These are phyloP conservation scores for Aureobasidium zeae DNA, from an alignment of 2,329 filamentous ascomycete species.

Conservation along the genomic window DNA sequence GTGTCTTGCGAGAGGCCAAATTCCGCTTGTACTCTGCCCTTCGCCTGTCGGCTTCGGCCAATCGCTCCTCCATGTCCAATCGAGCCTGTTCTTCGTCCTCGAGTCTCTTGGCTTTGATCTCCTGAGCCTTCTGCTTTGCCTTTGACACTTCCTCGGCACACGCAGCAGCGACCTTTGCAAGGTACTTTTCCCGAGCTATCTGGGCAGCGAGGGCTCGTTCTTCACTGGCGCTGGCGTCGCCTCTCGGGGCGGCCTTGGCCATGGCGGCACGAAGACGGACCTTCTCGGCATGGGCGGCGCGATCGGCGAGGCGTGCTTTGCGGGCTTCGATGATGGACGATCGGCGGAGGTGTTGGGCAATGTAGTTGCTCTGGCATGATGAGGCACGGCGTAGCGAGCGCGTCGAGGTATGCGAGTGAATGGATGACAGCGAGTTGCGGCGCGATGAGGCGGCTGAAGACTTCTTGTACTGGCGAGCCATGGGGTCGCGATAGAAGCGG, in stretches of 20 bases:
- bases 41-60: slow-evolving; percentile 66
- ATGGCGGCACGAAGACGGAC: slow-evolving; percentile 66
- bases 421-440: slow-evolving; percentile 70
- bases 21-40: slow-evolving; percentile 47
- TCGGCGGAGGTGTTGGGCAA: slow-evolving; percentile 69
- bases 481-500: slow-evolving; percentile 60
- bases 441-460: slow-evolving; percentile 70
- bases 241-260: slow-evolving; percentile 59
- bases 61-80: slow-evolving; percentile 67
- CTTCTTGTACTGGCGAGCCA: slow-evolving; percentile 59
- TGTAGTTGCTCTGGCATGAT: slow-evolving; percentile 62
- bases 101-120: slow-evolving; percentile 70
- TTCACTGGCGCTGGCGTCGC: slow-evolving; percentile 53
- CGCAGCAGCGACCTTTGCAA: slow-evolving; percentile 70
- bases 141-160: slow-evolving; percentile 77
- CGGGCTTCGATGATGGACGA: slow-evolving; percentile 73
- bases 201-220: slow-evolving; percentile 69
- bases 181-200: slow-evolving; percentile 66
- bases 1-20: slow-evolving; percentile 38
- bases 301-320: slow-evolving; percentile 68
- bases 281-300: slow-evolving; percentile 74
- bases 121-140: slow-evolving; percentile 73
- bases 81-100: slow-evolving; percentile 61
- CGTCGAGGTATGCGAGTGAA: slow-evolving; percentile 60
- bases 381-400: slow-evolving; percentile 42